phyloP scores from a whole-genome alignment of 2,329 filamentous ascomycete genomes.

The Penicillium oxalicum region DNA sequence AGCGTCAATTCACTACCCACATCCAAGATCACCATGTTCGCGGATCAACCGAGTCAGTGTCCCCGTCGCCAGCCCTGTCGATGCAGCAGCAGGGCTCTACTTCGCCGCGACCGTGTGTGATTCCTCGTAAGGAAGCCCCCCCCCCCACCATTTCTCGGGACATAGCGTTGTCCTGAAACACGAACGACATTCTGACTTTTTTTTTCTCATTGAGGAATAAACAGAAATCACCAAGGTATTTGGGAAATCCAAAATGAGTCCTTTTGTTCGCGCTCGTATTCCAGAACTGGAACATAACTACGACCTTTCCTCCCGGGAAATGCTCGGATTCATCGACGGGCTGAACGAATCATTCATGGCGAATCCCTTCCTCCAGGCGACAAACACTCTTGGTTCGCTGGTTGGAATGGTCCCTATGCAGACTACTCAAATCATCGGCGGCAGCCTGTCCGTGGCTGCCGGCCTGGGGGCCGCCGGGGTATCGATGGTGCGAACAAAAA shows the following conservation, averaged over 20 bases:
- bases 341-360: constrained; percentile 53
- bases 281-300: constrained; percentile 9
- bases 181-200: too few relatives aligned
- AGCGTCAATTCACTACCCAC: too few relatives aligned
- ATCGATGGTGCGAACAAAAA: constrained; percentile 23
- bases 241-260: constrained; percentile 9
- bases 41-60: too few relatives aligned
- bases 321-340: constrained; percentile 33
- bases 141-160: too few relatives aligned
- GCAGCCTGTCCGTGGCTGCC: constrained; percentile 9
- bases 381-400: not conserved
- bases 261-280: constrained; percentile 9
- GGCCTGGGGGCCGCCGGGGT: constrained; percentile 7
- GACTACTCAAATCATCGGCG: constrained; percentile 16
- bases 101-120: constrained; percentile 1
- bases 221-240: constrained; percentile 8
- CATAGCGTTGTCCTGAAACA: too few relatives aligned
- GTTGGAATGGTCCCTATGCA: constrained; percentile 20
- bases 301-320: constrained; percentile 6
- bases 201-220: not conserved
- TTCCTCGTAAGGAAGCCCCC: constrained; percentile 1
- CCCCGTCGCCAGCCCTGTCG: too few relatives aligned
- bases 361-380: constrained; percentile 23
- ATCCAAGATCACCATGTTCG: too few relatives aligned
- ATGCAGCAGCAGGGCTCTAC: not conserved